Base-by-base conservation (phyloP, 2,329 filamentous ascomycete species). In the Colletotrichum noveboracense region DNA sequence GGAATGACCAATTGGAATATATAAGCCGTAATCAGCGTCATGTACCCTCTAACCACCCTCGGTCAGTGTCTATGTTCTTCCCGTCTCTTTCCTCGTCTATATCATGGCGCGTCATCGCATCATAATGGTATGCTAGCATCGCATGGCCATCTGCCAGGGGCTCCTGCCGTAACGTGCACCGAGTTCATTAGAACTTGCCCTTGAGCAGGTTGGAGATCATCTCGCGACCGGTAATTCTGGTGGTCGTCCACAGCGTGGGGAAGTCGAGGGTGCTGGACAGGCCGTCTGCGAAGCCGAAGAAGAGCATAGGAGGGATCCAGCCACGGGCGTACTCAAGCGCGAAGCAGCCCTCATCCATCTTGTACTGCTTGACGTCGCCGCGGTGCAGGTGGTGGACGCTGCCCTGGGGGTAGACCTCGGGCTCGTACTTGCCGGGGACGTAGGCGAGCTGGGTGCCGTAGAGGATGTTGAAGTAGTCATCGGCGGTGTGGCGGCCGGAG, bases 401-500 rank as follows among this genome's bases (percentile, higher is more conserved):
- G 48, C 94, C 94, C 70, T 91, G 85, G 0, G 90, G 88, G 86
- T 95, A 96, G 77, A 94, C 86, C 85, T 95, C 93, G 38, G 93
- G 87, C 83, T 90, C 88, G 84, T 92, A 95, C 78, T 88, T 83
- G 78, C 93, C 93, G 3, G 93, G 91, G 6, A 91, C 89, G 88
- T 95, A 96, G 78, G 95, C 94, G 80, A 91, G 89, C 86, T 98
- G 93, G 80, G 93, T 92, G 80, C 96, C 96, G 38, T 88, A 88
- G 36, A 98, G 89, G 88, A 98, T 98, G 89, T 96, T 92, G 89
- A 98, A 98, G 89, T 97, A 98, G 88, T 98, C 96, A 86, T 98
- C 94, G 18, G 95, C 95, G 14, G 95, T 96, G 89, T 98, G 96
- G 66, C 95, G 94, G 78, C 96, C 96, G 2, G 92, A 92, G 89